Percentiles rank a stretch among this genome's conserved stretches.
These are phyloP conservation scores for Fusarium torulosum DNA, from an alignment of 2,329 filamentous ascomycete species.

Conservation along the genomic window DNA sequence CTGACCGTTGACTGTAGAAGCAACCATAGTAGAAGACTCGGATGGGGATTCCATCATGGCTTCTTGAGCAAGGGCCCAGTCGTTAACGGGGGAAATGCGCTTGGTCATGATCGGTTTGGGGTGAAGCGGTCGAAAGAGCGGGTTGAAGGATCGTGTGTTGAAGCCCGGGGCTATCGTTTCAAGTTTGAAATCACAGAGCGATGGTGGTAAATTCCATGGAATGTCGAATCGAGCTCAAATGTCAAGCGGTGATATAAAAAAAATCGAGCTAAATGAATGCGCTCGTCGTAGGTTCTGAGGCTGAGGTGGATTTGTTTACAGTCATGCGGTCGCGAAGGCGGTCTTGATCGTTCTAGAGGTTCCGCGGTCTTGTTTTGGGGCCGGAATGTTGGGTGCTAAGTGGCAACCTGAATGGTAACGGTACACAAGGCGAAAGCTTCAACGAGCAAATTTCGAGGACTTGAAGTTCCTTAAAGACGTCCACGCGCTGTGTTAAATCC, in stretches of 20 bases:
- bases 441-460: not conserved
- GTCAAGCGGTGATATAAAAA: not conserved
- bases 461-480: not conserved
- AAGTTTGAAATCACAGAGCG: not conserved
- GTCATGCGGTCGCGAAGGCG: constrained; percentile 30
- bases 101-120: constrained; percentile 49
- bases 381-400: constrained; percentile 7
- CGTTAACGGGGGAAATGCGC: constrained; percentile 56
- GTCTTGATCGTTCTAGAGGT: constrained; percentile 11
- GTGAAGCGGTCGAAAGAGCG: not conserved
- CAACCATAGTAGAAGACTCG: constrained; percentile 35
- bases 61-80: constrained; percentile 60
- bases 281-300: constrained; percentile 1
- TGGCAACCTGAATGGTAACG: constrained; percentile 14
- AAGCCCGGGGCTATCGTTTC: constrained; percentile 16
- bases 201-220: constrained; percentile 2
- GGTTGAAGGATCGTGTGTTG: constrained; percentile 9
- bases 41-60: constrained; percentile 50
- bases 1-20: constrained; percentile 23
- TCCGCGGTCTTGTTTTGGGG: constrained; percentile 24
- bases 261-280: constrained; percentile 12
- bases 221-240: constrained; percentile 4
- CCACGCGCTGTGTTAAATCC: constrained; percentile 13
- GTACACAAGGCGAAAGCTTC: constrained; percentile 6
- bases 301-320: constrained; percentile 28